These are phyloP conservation scores for Coemansia sp. DNA, from an alignment of 192 early-diverging fungal genomes.

Conservation along the genomic window DNA sequence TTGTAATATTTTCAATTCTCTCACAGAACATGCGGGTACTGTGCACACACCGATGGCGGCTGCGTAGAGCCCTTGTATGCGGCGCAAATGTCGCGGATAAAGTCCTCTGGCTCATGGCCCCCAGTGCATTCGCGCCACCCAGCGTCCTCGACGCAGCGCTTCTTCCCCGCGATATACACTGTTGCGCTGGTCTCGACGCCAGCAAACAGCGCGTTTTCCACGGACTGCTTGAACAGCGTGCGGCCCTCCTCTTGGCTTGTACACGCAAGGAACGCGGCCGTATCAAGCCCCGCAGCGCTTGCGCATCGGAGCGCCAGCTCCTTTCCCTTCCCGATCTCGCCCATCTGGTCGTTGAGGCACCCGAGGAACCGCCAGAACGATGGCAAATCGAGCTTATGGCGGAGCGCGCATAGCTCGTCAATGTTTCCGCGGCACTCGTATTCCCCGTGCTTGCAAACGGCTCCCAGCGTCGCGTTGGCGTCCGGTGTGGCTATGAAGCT, in stretches of 20 bases:
- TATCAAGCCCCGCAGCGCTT: conserved; percentile 42
- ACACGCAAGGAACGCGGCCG: conserved; percentile 49
- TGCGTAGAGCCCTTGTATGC: conserved; percentile 37
- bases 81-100: conserved; percentile 51
- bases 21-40: conserved; percentile 17
- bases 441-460: conserved; percentile 56
- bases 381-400: conserved; percentile 27
- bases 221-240: conserved; percentile 53
- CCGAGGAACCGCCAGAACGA: conserved; percentile 44
- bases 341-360: conserved; percentile 32
- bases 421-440: conserved; percentile 56
- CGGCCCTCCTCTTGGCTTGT: conserved; percentile 38
- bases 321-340: conserved; percentile 25
- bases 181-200: conserved; percentile 61
- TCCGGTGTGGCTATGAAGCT: conserved; percentile 54
- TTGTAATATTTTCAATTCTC: too few relatives aligned
- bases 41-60: conserved; percentile 36
- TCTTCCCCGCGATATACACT: conserved; percentile 59
- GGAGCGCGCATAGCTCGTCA: conserved; percentile 47
- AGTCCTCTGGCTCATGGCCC: conserved; percentile 33
- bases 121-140: conserved; percentile 52
- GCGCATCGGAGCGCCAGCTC: conserved; percentile 38
- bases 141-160: conserved; percentile 63
- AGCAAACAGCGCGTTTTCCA: conserved; percentile 48
- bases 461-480: conserved; percentile 29